Conservation (phyloP, 2,329 filamentous ascomycete species). For the Pestalotiopsis sp. region DNA sequence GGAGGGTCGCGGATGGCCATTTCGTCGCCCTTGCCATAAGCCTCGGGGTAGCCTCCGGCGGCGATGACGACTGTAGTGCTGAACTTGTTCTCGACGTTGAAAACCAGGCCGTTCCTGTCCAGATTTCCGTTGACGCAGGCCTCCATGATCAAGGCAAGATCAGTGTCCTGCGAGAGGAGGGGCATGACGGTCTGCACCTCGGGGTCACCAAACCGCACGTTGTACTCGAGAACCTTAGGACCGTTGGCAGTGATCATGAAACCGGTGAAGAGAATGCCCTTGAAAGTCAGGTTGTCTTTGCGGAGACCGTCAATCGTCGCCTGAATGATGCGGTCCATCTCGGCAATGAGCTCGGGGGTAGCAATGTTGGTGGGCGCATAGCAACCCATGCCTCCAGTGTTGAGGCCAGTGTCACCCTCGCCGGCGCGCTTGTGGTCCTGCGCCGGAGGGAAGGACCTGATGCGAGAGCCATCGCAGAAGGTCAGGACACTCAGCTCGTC, state of each 20-base stretch:
- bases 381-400: slow-evolving; percentile 97
- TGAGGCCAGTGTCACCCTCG: slow-evolving; percentile 87
- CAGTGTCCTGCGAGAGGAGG: slow-evolving; percentile 59
- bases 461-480: slow-evolving; percentile 86
- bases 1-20: slow-evolving; percentile 52
- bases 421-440: slow-evolving; percentile 97
- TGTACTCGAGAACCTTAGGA: slow-evolving; percentile 87
- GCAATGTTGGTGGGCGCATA: slow-evolving; percentile 89
- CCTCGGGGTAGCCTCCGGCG: slow-evolving; percentile 85
- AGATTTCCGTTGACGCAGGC: slow-evolving; percentile 79
- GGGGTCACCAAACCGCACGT: slow-evolving; percentile 89
- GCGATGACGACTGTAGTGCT: slow-evolving; percentile 94
- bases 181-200: slow-evolving; percentile 73
- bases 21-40: slow-evolving; percentile 77
- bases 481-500: slow-evolving; percentile 91
- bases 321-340: slow-evolving; percentile 84
- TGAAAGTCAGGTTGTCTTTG: slow-evolving; percentile 73
- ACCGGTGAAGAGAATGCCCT: slow-evolving; percentile 80
- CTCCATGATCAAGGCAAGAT: slow-evolving; percentile 86
- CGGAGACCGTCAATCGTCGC: slow-evolving; percentile 90
- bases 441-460: slow-evolving; percentile 82
- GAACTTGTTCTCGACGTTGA: slow-evolving; percentile 70
- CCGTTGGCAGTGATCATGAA: slow-evolving; percentile 77
- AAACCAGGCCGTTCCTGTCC: slow-evolving; percentile 55
- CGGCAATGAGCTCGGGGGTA: slow-evolving; percentile 72